Conservation (phyloP, 768 basidiomycete genomes). For the Suillus weaverae region DNA sequence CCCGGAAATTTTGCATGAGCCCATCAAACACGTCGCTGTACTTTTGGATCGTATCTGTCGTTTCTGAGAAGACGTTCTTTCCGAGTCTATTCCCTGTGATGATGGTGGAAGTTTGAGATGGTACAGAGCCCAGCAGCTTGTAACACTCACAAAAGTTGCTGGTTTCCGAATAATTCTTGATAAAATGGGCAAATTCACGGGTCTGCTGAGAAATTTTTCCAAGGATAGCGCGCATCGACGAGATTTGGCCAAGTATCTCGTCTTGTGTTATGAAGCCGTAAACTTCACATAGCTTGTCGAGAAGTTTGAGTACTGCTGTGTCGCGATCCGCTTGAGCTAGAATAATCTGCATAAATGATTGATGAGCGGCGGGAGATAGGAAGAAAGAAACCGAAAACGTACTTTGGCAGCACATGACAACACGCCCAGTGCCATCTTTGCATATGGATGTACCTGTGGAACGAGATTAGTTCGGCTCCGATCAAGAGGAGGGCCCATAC, state of each 20-base stretch:
- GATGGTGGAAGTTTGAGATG: not conserved
- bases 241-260: not conserved
- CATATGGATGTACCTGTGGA: constrained; percentile 9
- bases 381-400: not conserved
- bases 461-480: not conserved
- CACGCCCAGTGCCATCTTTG: constrained; percentile 5
- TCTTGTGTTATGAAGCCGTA: constrained; percentile 2
- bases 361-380: not conserved
- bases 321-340: constrained; percentile 6
- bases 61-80: not conserved
- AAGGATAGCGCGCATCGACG: not conserved
- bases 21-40: not conserved
- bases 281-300: not conserved
- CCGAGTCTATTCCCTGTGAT: not conserved
- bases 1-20: constrained; percentile 5
- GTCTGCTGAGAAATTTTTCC: constrained; percentile 15
- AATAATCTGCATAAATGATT: not conserved
- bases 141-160: constrained; percentile 21
- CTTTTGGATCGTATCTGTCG: not conserved
- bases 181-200: constrained; percentile 27
- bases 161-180: constrained; percentile 24
- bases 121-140: not conserved
- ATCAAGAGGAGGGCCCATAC: not conserved
- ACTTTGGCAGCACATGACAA: not conserved
- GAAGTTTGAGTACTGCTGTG: not conserved